Percentiles rank a stretch among this genome's conserved stretches.
These are phyloP conservation scores for Colletotrichum graminicola DNA, from an alignment of 2,329 filamentous ascomycete species.

Conservation along the genomic window DNA sequence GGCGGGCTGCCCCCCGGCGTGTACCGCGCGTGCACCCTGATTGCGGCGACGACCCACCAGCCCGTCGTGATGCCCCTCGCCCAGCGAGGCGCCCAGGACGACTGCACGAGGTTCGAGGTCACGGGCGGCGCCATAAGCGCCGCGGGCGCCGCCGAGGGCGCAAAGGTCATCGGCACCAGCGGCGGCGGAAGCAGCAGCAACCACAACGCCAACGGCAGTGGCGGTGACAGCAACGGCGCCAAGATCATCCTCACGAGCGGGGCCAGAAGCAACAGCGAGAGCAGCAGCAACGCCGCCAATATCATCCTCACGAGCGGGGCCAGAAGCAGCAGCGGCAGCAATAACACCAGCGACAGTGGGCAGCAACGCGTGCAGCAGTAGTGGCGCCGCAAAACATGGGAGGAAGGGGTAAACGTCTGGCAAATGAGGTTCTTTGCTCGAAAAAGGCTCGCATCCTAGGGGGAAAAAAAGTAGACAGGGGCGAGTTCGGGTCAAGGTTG, in stretches of 20 bases:
- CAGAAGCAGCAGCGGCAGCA: background rate
- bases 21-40: constrained; percentile 66
- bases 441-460: background rate
- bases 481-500: background rate
- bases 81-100: constrained; percentile 66
- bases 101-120: constrained; percentile 64
- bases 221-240: no score
- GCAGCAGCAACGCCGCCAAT: background rate
- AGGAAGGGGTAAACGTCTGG: background rate
- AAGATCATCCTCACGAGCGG: no score
- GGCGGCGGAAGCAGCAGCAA: no score
- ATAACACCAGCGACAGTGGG: no score
- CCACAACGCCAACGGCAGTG: background rate
- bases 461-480: background rate
- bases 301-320: no score
- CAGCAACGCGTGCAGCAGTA: no score
- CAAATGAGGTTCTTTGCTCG: background rate
- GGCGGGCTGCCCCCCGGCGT: constrained; percentile 61
- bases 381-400: no score
- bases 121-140: background rate
- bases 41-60: constrained; percentile 65
- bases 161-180: background rate
- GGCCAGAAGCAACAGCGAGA: background rate
- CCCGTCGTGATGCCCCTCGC: constrained; percentile 70
- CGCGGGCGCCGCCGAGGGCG: background rate